These are phyloP conservation scores for Olyra latifolia DNA, from an alignment of 176 grass and related monocot genomes.

Conservation along the genomic window DNA sequence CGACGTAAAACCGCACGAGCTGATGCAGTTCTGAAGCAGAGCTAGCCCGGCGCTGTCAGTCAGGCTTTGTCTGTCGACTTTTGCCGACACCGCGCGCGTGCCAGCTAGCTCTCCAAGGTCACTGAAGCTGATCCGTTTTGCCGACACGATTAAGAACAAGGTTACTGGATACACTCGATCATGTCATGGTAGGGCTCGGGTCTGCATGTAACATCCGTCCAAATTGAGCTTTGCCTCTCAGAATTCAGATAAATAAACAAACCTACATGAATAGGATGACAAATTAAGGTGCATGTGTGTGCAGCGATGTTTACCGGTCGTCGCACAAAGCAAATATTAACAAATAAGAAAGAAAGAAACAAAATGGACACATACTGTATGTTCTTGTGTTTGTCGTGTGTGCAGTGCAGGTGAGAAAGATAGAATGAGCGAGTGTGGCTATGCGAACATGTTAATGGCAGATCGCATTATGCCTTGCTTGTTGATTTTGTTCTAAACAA, in stretches of 20 bases:
- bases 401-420: too few relatives aligned
- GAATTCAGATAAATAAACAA: too few relatives aligned
- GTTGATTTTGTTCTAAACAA: not conserved
- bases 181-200: not conserved
- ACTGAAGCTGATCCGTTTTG: not conserved
- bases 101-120: not conserved
- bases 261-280: too few relatives aligned
- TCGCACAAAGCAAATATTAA: too few relatives aligned
- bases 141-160: not conserved
- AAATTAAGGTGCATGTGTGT: too few relatives aligned
- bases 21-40: not conserved
- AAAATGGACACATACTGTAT: too few relatives aligned
- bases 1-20: not conserved
- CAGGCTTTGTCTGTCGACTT: not conserved
- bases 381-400: too few relatives aligned
- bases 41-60: not conserved
- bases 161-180: not conserved
- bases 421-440: too few relatives aligned
- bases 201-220: not conserved
- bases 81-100: not conserved
- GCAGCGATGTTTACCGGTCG: too few relatives aligned
- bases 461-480: not conserved
- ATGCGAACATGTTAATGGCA: not conserved
- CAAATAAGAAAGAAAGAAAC: too few relatives aligned
- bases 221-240: too few relatives aligned